phyloP scores from a whole-genome alignment of 352 stramenopile species.

The Globisporangium parvum region DNA sequence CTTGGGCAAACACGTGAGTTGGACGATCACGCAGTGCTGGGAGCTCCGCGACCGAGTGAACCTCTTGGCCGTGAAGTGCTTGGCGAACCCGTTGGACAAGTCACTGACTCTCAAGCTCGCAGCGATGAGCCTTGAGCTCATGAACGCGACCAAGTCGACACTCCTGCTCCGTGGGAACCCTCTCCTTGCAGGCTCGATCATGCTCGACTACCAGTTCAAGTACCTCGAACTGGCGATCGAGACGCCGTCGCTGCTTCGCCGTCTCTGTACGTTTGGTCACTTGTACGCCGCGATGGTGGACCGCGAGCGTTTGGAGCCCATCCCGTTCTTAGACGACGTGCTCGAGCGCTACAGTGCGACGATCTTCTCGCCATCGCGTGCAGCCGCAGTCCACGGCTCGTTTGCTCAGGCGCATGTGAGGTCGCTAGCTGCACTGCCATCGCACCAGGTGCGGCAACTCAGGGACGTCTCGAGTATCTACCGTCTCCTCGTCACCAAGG shows the following conservation, averaged over 20 bases:
- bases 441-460: no score
- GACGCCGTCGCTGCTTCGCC: constrained; percentile 19
- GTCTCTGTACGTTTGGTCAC: constrained; percentile 18
- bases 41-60: constrained; percentile 16
- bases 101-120: constrained; percentile 10
- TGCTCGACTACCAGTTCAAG: constrained; percentile 20
- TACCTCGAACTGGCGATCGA: constrained; percentile 18
- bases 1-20: constrained; percentile 16
- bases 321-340: constrained; percentile 21
- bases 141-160: constrained; percentile 4
- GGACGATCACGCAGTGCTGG: constrained; percentile 18
- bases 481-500: constrained; percentile 18
- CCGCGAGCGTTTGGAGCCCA: constrained; percentile 6
- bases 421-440: no score
- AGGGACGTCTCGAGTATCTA: constrained; percentile 18
- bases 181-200: constrained; percentile 20
- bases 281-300: constrained; percentile 23
- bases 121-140: constrained; percentile 7
- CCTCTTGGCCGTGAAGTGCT: constrained; percentile 12
- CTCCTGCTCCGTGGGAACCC: constrained; percentile 18
- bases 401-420: constrained; percentile 9
- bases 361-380: constrained; percentile 26
- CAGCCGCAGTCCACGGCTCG: constrained; percentile 14
- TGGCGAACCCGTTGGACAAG: constrained; percentile 11
- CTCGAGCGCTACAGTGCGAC: constrained; percentile 18